These are phyloP conservation scores for Paramecium bursaria DNA, from an alignment of 73 alveolate genomes.

Conservation along the genomic window DNA sequence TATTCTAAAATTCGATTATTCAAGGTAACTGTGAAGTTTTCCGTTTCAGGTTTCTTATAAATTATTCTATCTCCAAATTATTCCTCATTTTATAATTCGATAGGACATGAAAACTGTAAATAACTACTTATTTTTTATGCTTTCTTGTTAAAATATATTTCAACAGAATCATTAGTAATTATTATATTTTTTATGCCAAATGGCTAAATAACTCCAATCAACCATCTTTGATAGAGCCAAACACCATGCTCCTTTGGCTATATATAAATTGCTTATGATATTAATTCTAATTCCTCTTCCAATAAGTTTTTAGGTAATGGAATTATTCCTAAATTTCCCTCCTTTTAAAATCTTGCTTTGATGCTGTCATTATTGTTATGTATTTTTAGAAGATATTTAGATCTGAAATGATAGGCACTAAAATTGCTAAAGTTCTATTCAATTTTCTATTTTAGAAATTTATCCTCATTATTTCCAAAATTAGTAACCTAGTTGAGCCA, in stretches of 20 bases:
- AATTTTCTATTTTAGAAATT: slow-evolving; percentile 76
- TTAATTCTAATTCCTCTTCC: slow-evolving; percentile 78
- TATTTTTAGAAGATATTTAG: slow-evolving; percentile 73
- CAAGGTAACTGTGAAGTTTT: too few relatives aligned
- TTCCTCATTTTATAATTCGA: too few relatives aligned
- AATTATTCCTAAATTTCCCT: slow-evolving; percentile 1
- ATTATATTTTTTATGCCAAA: slow-evolving; percentile 55
- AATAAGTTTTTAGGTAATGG: slow-evolving; percentile 76
- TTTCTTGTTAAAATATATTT: too few relatives aligned
- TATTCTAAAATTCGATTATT: too few relatives aligned
- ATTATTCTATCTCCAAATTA: too few relatives aligned
- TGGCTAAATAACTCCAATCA: slow-evolving; percentile 68
- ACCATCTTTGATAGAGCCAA: slow-evolving; percentile 91
- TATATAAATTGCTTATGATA: slow-evolving; percentile 89
- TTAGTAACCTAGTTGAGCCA: slow-evolving; percentile 48
- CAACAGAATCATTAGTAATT: too few relatives aligned
- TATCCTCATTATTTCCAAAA: slow-evolving; percentile 63
- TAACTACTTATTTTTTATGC: too few relatives aligned
- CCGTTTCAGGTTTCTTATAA: too few relatives aligned
- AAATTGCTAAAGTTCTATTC: slow-evolving; percentile 87
- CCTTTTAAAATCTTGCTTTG: slow-evolving; percentile 67
- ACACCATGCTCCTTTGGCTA: slow-evolving; percentile 94
- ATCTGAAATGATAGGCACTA: slow-evolving; percentile 90
- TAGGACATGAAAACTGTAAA: too few relatives aligned
- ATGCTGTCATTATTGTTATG: slow-evolving; percentile 55